Base-by-base conservation (phyloP, 257 asterid genomes). In the Nemophila menziesii region DNA sequence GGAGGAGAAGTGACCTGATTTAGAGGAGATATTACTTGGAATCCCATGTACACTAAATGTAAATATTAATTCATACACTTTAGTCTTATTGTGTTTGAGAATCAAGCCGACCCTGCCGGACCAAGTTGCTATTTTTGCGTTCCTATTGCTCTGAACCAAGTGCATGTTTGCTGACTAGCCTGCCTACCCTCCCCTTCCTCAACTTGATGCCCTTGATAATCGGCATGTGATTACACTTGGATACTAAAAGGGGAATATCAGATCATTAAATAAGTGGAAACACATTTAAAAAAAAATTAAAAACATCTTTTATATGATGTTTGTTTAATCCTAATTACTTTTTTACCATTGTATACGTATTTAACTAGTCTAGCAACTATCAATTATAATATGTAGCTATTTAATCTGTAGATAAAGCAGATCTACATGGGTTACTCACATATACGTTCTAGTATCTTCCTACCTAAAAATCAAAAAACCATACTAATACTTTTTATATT, bases 51-150 rank as follows among this genome's bases (percentile, higher is more conserved):
- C 16, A 21, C 12, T 12, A 5, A 41, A 46, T 46, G 13, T 15
- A 46, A 22, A 21, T 22, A 16, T 42, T 16, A 27, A 23, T 21
- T 44, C 39, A 16, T 15, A 18, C 8, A 17, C 51, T 15, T 16
- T 20, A 20, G 16, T 19, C 52, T 34, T 38, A 53, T 55, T 45
- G 66, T 65, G 58, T 42, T 58, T 58, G 49, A 22, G 65, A 34
- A 40, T 47, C 11, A 16, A 48, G 42, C 70, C 65, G 53, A 63
- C 64, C 54, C 50, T 46, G 44, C 11, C 58, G 58, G 55, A 62
- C 63, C 69, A 55, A 33, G 29, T 48, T 54, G 55, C 59, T 48
- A 54, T 51, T 54, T 64, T 63, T 22, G 43, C 49, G 50, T 62
- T 49, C 54, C 19, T 49, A 44, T 52, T 29, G 57, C 36, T 48